Conservation (phyloP, 2,329 filamentous ascomycete species). For the Polychaeton citri region DNA sequence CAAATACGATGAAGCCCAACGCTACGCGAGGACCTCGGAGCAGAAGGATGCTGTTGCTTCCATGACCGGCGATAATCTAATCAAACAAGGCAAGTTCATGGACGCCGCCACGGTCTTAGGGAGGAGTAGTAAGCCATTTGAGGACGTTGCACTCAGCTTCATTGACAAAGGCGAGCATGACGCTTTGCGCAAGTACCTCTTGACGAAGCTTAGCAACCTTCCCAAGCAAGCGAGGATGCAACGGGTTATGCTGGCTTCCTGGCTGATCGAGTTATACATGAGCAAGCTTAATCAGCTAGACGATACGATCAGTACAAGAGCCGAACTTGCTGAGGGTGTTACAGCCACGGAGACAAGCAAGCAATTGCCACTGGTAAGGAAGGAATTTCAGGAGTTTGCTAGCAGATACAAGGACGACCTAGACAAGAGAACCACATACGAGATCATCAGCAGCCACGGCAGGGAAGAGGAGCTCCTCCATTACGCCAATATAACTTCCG, state of each 20-base stretch:
- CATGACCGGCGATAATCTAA: conserved; percentile 78
- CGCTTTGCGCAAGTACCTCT: conserved; percentile 76
- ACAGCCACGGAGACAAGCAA: conserved; percentile 53
- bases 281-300: conserved; percentile 89
- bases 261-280: conserved; percentile 95
- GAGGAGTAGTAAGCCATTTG: conserved; percentile 91
- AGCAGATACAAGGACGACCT: conserved; percentile 74
- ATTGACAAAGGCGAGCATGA: conserved; percentile 86
- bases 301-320: conserved; percentile 81
- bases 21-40: conserved; percentile 63
- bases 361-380: conserved; percentile 55
- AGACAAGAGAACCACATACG: conserved; percentile 84
- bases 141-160: conserved; percentile 83
- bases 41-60: conserved; percentile 89
- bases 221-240: conserved; percentile 85
- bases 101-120: conserved; percentile 88
- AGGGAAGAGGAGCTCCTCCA: conserved; percentile 84
- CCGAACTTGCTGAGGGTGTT: conserved; percentile 56
- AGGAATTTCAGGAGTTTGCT: conserved; percentile 81
- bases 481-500: conserved; percentile 77
- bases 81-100: conserved; percentile 64
- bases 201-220: conserved; percentile 68
- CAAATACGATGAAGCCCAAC: conserved; percentile 77
- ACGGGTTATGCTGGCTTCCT: conserved; percentile 84
- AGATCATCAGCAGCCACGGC: conserved; percentile 90